A percentile compares a stretch with the other conserved stretches of the same genome.
These are phyloP conservation scores for Marasmius oreades DNA, from an alignment of 1,284 basidiomycete genomes.

Conservation along the genomic window DNA sequence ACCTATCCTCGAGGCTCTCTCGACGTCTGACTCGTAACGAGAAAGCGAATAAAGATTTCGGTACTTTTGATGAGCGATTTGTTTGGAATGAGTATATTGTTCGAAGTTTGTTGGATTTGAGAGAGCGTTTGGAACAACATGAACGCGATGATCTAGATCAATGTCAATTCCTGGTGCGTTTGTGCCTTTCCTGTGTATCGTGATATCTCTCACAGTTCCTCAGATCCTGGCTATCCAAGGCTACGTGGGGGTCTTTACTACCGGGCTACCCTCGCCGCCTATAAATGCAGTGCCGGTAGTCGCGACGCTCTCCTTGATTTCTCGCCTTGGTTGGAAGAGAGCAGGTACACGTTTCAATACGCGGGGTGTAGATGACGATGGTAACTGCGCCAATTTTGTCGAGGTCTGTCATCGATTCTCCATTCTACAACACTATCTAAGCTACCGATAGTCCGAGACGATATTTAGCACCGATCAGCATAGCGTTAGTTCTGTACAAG, in stretches of 20 bases:
- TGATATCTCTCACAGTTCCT: background rate
- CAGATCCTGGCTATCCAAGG: constrained; percentile 93
- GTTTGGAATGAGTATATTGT: constrained; percentile 88
- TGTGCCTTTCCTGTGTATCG: constrained; percentile 14
- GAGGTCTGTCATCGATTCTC: constrained; percentile 53
- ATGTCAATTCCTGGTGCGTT: constrained; percentile 77
- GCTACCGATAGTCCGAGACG: constrained; percentile 73
- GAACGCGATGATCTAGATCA: constrained; percentile 72
- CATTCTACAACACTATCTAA: constrained; percentile 14
- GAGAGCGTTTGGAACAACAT: constrained; percentile 64
- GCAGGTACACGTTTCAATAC: constrained; percentile 98
- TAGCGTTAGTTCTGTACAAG: constrained; percentile 88
- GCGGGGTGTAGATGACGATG: constrained; percentile 96
- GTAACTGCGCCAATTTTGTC: constrained; percentile 96
- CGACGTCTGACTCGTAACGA: constrained; percentile 57
- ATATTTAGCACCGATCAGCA: constrained; percentile 83
- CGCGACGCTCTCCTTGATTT: constrained; percentile 77
- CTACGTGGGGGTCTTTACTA: constrained; percentile 73
- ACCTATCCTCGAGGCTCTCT: constrained; percentile 80
- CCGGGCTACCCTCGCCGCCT: constrained; percentile 70
- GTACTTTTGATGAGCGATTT: constrained; percentile 76
- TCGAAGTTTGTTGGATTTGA: constrained; percentile 76
- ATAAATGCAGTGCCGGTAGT: constrained; percentile 63
- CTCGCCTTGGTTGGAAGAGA: constrained; percentile 89
- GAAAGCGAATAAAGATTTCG: constrained; percentile 48